phyloP scores from a whole-genome alignment of 495 filamentous ascomycete species.

The Terfezia boudieri region DNA sequence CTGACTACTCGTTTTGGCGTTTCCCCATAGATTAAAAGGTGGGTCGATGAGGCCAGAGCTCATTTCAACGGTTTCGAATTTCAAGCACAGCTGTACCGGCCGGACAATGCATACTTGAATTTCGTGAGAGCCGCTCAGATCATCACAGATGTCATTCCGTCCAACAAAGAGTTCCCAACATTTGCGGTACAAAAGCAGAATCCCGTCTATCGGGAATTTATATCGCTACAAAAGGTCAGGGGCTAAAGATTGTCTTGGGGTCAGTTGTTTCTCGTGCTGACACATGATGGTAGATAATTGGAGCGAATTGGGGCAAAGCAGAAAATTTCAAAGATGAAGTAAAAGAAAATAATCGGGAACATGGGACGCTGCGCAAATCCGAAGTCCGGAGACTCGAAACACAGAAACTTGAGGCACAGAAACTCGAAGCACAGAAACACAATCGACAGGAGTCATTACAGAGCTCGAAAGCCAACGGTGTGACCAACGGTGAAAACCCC shows the following conservation, averaged over 20 bases:
- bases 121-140: constrained; percentile 65
- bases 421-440: constrained; percentile 2
- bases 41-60: constrained; percentile 14
- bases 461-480: constrained; percentile 7
- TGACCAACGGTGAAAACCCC: constrained; percentile 8
- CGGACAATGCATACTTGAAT: constrained; percentile 47
- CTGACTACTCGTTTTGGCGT: background rate
- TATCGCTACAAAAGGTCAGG: background rate
- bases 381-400: background rate
- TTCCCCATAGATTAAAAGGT: constrained; percentile 12
- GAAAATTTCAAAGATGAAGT: background rate
- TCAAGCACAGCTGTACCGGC: constrained; percentile 19
- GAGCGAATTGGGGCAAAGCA: background rate
- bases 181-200: constrained; percentile 20
- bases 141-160: constrained; percentile 48
- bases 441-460: too few relatives aligned
- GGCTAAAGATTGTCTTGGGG: background rate
- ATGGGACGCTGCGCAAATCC: constrained; percentile 8
- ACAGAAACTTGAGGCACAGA: background rate
- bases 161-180: constrained; percentile 40
- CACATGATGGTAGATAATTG: background rate
- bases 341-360: constrained; percentile 12
- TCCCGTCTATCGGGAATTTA: background rate
- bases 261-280: background rate
- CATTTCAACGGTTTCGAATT: constrained; percentile 12